A percentile compares a stretch with the other conserved stretches of the same genome.
These are phyloP conservation scores for Asterophora parasitica DNA, from an alignment of 768 basidiomycete genomes.

Conservation along the genomic window DNA sequence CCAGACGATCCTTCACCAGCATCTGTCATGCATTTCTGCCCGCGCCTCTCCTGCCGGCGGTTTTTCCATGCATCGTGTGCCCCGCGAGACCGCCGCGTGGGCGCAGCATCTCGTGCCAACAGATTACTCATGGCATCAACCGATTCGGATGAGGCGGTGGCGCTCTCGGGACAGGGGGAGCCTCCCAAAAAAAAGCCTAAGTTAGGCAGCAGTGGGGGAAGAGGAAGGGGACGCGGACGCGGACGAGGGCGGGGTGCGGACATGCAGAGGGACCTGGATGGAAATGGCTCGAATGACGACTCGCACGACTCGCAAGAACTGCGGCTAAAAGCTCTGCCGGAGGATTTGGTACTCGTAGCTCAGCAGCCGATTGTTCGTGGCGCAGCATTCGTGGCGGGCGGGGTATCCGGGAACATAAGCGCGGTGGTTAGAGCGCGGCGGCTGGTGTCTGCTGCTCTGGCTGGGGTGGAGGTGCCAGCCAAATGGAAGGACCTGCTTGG, in stretches of 20 bases:
- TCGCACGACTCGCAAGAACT: constrained; percentile 2
- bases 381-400: constrained; percentile 28
- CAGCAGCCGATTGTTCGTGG: constrained; percentile 53
- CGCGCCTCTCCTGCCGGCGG: constrained; percentile 41
- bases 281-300: background rate
- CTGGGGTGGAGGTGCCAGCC: constrained; percentile 27
- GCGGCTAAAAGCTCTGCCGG: constrained; percentile 27
- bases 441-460: constrained; percentile 38
- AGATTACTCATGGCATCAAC: constrained; percentile 35
- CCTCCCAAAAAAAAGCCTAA: background rate
- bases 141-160: constrained; percentile 9
- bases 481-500: constrained; percentile 34
- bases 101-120: constrained; percentile 15
- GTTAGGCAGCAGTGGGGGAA: background rate
- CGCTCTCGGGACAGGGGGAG: background rate
- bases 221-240: background rate
- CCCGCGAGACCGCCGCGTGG: constrained; percentile 15
- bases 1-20: constrained; percentile 28
- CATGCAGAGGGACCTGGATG: background rate
- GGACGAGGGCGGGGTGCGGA: background rate
- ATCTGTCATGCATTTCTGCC: constrained; percentile 52
- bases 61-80: constrained; percentile 47
- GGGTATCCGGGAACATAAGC: constrained; percentile 47
- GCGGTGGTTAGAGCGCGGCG: constrained; percentile 43
- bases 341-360: constrained; percentile 37